phyloP scores from a whole-genome alignment of 2,329 filamentous ascomycete genomes.

The Sporothrix pseudoabietina region DNA sequence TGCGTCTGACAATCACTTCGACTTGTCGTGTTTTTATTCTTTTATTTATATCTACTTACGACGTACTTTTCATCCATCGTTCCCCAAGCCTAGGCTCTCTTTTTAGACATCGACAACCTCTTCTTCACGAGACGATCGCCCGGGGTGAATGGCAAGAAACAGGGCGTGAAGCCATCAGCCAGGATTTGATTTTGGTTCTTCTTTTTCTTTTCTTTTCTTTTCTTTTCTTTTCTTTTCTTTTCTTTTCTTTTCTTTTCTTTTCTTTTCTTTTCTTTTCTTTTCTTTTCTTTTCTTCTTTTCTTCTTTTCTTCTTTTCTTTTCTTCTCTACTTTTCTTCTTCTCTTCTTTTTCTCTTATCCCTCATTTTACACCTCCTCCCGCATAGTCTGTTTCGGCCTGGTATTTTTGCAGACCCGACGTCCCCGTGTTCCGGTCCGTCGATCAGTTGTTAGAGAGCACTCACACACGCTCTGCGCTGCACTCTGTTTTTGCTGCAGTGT shows the following conservation, averaged over 20 bases:
- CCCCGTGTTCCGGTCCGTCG: slow-evolving; percentile 31
- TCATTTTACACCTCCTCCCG: background rate
- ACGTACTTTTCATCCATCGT: background rate
- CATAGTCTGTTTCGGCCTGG: slow-evolving; percentile 31
- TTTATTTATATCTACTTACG: too few relatives aligned
- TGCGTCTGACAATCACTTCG: background rate
- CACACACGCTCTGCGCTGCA: background rate
- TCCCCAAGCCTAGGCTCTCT: background rate
- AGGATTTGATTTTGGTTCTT: slow-evolving; percentile 21
- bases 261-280: too few relatives aligned
- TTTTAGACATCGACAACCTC: background rate
- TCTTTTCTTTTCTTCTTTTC: background rate
- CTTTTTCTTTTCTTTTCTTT: background rate
- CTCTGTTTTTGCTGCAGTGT: background rate
- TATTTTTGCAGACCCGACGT: slow-evolving; percentile 21
- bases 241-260: background rate
- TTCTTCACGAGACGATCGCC: slow-evolving; percentile 15
- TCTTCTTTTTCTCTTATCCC: too few relatives aligned
- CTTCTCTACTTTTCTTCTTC: background rate
- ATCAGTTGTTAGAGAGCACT: slow-evolving; percentile 31
- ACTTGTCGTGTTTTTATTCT: background rate
- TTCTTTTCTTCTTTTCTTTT: background rate
- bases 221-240: background rate
- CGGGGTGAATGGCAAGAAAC: slow-evolving; percentile 13
- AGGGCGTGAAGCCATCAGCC: slow-evolving; percentile 28